Base-by-base conservation (phyloP, 805 yeast species). In the Ogataea minuta region DNA sequence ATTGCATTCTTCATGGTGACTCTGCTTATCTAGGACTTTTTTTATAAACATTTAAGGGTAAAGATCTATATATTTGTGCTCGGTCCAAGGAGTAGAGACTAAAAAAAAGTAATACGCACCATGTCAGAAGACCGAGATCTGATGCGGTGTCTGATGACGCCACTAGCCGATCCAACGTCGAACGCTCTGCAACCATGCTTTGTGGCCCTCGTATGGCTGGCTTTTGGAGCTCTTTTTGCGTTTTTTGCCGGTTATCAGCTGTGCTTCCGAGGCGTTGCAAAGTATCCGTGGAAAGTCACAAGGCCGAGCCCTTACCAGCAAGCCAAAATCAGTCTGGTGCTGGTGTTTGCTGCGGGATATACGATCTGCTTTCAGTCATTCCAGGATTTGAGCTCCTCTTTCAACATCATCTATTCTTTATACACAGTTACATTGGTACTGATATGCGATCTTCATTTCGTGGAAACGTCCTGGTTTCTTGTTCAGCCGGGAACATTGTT, bases 391-490 rank as follows among this genome's bases (percentile, higher is more conserved):
- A 19, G 21, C 21, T 19, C 21, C 21, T 6, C 21, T 19, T 6
- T 19, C 21, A 19, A 19, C 21, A 5, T 19, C 21, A 25, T 36
- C 23, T 26, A 36, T 17, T 9, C 20, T 8, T 9, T 21, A 6
- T 36, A 37, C 19, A 13, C 47, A 7, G 43, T 51, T 1, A 29
- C 59, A 4, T 12, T 48, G 3, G 33, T 51, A 2, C 39, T 68
- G 3, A 60, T 71, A 2, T 31, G 67, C 1, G 78, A 79, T 0
- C 50, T 76, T 9, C 74, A 72, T 28, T 39, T 60, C 7, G 41
- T 72, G 12, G 82, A 77, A 45, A 61, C 66, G 7, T 61, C 68
- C 31, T 60, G 67, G 31, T 58, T 63, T 1, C 50, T 66, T 0
- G 54, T 64, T 2, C 70, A 71, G 10, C 53, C 58, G 20, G 71